Evolutionary conservation across 192 early-diverging fungal genomes (phyloP).

Genomic region (Phlyctochytrium bullatum): DNA sequence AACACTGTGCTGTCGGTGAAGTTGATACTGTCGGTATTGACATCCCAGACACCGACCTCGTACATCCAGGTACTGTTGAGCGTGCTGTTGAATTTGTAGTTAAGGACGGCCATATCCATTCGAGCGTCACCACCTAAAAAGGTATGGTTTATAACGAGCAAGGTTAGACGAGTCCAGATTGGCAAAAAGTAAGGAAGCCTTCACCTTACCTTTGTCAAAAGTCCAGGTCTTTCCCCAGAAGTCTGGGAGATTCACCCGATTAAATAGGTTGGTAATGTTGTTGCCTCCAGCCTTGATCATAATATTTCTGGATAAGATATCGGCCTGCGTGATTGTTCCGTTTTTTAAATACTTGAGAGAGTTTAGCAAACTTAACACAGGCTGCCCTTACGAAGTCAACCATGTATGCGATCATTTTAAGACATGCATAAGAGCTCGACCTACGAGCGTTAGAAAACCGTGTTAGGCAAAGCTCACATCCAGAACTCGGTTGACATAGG

Average conservation of each 20-base stretch:
- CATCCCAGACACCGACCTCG: background rate
- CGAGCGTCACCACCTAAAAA: background rate
- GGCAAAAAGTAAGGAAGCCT: background rate
- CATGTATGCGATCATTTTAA: background rate
- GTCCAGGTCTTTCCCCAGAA: background rate
- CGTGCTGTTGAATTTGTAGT: background rate
- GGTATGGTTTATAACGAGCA: background rate
- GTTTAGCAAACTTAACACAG: background rate
- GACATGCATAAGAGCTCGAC: background rate
- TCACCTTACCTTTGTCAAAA: conserved; percentile 4
- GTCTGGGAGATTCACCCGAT: background rate
- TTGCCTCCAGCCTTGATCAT: background rate
- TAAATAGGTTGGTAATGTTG: conserved; percentile 2
- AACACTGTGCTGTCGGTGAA: background rate
- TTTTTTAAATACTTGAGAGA: background rate
- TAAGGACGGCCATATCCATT: background rate
- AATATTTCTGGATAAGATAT: background rate
- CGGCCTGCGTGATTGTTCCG: background rate
- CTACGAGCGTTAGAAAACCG: background rate
- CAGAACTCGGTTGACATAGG: background rate
- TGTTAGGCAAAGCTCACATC: background rate
- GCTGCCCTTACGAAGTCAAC: background rate
- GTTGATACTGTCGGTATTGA: background rate
- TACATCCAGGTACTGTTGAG: background rate
- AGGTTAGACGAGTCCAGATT: background rate